phyloP scores from a whole-genome alignment of 345 rosid genomes.

The Ailanthus altissimus region DNA sequence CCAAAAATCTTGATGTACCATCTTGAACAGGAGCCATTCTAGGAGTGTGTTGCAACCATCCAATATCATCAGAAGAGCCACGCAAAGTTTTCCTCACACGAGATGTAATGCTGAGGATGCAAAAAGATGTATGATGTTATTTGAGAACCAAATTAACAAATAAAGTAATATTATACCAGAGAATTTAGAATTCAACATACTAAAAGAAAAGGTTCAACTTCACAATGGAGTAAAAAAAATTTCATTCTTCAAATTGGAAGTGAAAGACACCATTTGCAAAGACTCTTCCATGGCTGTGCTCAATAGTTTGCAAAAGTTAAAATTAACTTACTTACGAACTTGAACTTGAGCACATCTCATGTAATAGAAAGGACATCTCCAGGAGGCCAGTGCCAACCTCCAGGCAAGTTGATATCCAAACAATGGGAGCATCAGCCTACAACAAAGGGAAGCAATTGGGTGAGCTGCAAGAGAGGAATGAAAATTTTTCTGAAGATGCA shows the following conservation, averaged over 20 bases:
- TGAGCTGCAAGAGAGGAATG: conserved; percentile 2
- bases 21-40: conserved; percentile 62
- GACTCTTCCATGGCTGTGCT: conserved; percentile 8
- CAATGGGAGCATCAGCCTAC: conserved; percentile 58
- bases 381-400: conserved; percentile 39
- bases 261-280: conserved; percentile 3
- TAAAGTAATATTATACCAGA: not conserved
- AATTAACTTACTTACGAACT: conserved; percentile 46
- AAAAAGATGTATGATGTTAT: conserved; percentile 11
- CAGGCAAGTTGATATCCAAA: conserved; percentile 51
- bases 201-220: not conserved
- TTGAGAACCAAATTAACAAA: conserved; percentile 12
- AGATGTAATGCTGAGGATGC: conserved; percentile 46
- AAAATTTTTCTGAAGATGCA: not conserved
- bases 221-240: not conserved
- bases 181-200: not conserved
- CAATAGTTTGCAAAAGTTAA: not conserved
- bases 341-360: conserved; percentile 41
- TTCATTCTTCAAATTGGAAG: conserved; percentile 4
- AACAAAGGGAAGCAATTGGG: conserved; percentile 15
- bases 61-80: conserved; percentile 73
- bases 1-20: conserved; percentile 62
- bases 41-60: conserved; percentile 63
- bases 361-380: conserved; percentile 41
- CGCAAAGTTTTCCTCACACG: conserved; percentile 51